These are phyloP conservation scores for Colletotrichum sp. DNA, from an alignment of 2,329 filamentous ascomycete genomes.

Conservation along the genomic window DNA sequence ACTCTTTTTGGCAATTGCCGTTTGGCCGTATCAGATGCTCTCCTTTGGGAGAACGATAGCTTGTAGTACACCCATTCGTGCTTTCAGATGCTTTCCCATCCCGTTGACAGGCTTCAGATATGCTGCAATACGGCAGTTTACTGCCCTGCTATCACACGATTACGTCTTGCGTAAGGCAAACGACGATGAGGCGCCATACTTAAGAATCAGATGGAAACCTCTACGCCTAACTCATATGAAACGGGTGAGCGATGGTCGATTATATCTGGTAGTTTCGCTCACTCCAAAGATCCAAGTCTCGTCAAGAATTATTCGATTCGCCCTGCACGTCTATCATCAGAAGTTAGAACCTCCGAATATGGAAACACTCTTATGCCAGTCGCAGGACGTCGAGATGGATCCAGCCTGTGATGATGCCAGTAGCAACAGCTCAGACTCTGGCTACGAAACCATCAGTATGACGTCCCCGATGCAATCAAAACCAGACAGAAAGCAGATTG, in stretches of 20 bases:
- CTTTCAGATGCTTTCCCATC: not conserved
- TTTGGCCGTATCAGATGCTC: not conserved
- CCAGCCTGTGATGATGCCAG: not conserved
- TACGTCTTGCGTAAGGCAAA: not conserved
- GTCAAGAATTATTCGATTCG: not conserved
- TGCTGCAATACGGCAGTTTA: not conserved
- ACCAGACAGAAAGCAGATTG: not conserved
- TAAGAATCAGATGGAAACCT: not conserved
- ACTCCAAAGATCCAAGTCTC: not conserved
- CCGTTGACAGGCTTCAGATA: fast-evolving
- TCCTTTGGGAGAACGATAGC: not conserved
- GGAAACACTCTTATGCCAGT: not conserved
- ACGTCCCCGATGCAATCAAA: not conserved
- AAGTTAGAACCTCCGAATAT: not conserved
- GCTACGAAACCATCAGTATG: not conserved
- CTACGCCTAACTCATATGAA: not conserved
- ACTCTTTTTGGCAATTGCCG: not conserved
- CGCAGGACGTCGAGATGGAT: not conserved
- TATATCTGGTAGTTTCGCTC: not conserved
- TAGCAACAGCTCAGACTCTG: not conserved
- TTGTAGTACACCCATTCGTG: not conserved
- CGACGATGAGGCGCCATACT: not conserved
- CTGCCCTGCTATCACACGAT: not conserved
- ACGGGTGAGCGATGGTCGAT: not conserved
- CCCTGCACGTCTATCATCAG: not conserved